A percentile compares a stretch with the other conserved stretches of the same genome.
Evolutionary conservation across 2,329 filamentous ascomycete species (phyloP).

Genomic region (Emmonsia crescens): DNA sequence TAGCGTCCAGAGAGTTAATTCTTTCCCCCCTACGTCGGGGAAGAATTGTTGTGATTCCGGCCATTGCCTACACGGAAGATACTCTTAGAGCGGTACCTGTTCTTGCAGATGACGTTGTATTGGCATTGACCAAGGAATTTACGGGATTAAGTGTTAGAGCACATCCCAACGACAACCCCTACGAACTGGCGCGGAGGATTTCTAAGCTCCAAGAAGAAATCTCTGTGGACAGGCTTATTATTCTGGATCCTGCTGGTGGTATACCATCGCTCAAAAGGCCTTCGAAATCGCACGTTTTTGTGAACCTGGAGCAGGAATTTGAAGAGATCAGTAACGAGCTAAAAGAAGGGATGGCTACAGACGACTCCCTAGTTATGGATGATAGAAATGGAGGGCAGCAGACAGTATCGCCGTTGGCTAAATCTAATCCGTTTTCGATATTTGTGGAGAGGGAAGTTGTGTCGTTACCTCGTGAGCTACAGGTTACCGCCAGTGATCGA

Average conservation of each 20-base stretch:
- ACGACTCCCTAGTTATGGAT: conserved; percentile 10
- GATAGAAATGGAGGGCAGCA: conserved; percentile 10
- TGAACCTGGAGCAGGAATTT: conserved; percentile 91
- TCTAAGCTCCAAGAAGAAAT: conserved; percentile 41
- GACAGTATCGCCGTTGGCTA: conserved; percentile 13
- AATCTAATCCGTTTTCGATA: conserved; percentile 36
- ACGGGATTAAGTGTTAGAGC: conserved; percentile 50
- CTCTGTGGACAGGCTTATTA: conserved; percentile 71
- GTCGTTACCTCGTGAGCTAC: conserved; percentile 16
- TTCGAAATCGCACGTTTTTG: conserved; percentile 63
- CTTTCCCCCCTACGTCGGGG: conserved; percentile 56
- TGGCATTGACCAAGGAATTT: conserved; percentile 68
- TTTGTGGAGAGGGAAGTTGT: conserved; percentile 26
- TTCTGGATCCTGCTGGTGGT: conserved; percentile 78
- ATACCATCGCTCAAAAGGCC: conserved; percentile 56
- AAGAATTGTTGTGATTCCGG: conserved; percentile 58
- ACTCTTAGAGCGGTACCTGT: conserved; percentile 40
- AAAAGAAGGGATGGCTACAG: conserved; percentile 16
- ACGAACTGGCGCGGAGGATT: conserved; percentile 29
- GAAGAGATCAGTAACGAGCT: conserved; percentile 56
- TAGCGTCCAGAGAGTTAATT: conserved; percentile 43
- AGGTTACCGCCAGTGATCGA: conserved; percentile 7
- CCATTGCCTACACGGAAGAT: conserved; percentile 48
- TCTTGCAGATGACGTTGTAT: conserved; percentile 53
- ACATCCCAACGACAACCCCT: conserved; percentile 35